phyloP scores from a whole-genome alignment of 2,329 filamentous ascomycete genomes.

The Remersonia thermophila region DNA sequence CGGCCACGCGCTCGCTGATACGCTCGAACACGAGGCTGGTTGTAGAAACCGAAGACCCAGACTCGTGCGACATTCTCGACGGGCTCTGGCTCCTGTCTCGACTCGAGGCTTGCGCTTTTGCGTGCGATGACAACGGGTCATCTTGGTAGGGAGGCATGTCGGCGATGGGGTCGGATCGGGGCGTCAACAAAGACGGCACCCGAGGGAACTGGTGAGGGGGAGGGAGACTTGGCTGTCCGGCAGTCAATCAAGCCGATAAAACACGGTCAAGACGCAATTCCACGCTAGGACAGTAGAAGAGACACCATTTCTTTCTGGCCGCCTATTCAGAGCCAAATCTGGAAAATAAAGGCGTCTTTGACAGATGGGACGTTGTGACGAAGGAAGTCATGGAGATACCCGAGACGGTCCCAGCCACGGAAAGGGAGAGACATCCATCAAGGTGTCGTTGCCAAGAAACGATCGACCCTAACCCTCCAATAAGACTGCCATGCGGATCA shows the following conservation, averaged over 20 bases:
- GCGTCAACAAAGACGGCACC: conserved; percentile 3
- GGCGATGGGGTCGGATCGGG: conserved; percentile 1
- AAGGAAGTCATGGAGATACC: neutral
- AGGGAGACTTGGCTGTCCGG: neutral
- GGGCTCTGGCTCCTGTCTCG: conserved; percentile 7
- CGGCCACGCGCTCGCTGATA: conserved; percentile 43
- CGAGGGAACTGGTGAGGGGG: no score
- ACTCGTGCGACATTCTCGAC: conserved; percentile 38
- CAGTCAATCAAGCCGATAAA: conserved; percentile 5
- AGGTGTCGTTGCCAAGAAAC: neutral
- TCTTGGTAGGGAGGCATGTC: conserved; percentile 14
- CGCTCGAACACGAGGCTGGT: conserved; percentile 73
- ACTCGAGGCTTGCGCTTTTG: conserved; percentile 4
- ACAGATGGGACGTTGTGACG: neutral
- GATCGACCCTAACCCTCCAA: no score
- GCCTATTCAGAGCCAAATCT: conserved; percentile 15
- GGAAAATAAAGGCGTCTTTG: conserved; percentile 9
- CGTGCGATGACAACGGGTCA: conserved; percentile 8
- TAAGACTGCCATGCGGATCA: no score
- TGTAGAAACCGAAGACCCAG: conserved; percentile 67
- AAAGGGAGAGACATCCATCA: neutral
- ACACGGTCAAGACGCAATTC: conserved; percentile 6
- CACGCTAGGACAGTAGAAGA: conserved; percentile 8
- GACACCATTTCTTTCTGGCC: conserved; percentile 13
- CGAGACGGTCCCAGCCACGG: no score